Conservation (phyloP, 2,329 filamentous ascomycete species). For the Didymella sp. region DNA sequence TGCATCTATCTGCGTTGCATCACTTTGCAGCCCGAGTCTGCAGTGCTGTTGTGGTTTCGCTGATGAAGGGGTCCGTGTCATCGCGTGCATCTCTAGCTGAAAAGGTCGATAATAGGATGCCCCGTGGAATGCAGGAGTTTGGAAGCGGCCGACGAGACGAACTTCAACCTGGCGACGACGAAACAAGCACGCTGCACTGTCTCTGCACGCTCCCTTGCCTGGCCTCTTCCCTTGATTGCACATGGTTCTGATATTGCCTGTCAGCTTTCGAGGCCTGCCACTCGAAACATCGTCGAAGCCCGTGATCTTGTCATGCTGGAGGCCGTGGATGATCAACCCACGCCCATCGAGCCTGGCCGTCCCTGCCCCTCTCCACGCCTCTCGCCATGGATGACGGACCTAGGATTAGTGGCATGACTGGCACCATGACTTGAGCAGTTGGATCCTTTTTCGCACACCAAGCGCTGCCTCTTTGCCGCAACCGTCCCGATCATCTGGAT, state of each 20-base stretch:
- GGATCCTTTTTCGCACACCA: neutral
- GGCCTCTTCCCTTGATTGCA: neutral
- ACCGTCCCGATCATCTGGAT: constrained; percentile 4
- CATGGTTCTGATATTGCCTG: neutral
- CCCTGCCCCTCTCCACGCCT: constrained; percentile 15
- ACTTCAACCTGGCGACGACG: neutral
- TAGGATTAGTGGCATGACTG: constrained; percentile 7
- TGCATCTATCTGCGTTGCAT: neutral
- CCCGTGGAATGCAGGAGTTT: too few species aligned
- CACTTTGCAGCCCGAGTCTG: constrained; percentile 7
- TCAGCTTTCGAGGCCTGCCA: neutral
- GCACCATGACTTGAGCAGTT: constrained; percentile 8
- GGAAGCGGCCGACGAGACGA: constrained; percentile 4
- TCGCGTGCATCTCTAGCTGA: constrained; percentile 17
- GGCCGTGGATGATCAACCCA: constrained; percentile 6
- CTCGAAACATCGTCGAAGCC: neutral
- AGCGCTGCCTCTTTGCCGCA: constrained; percentile 10
- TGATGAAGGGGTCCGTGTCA: constrained; percentile 19
- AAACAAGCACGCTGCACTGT: constrained; percentile 4
- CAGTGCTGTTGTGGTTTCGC: constrained; percentile 11
- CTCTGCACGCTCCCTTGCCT: neutral
- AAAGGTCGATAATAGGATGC: too few species aligned
- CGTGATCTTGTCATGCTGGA: constrained; percentile 7
- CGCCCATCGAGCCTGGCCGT: constrained; percentile 6
- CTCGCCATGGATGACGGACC: constrained; percentile 7